Conservation (phyloP, 495 filamentous ascomycete genomes). For the Penicillium diatomitis region DNA sequence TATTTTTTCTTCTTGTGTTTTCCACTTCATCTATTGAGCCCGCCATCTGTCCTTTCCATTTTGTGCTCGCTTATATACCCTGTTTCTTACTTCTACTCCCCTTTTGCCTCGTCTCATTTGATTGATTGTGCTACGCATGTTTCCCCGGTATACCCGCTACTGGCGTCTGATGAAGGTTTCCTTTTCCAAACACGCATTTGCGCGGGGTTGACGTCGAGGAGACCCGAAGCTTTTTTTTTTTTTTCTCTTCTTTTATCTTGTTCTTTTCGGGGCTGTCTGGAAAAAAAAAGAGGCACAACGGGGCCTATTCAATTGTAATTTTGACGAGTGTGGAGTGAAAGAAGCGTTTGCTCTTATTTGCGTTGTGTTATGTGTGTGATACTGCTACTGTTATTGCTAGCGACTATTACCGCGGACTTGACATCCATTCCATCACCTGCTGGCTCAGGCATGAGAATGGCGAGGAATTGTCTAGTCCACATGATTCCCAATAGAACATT, state of each 20-base stretch:
- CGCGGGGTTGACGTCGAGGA: not conserved
- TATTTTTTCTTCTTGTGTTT: too few species aligned
- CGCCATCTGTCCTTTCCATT: constrained; percentile 2
- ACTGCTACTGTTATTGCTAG: too few species aligned
- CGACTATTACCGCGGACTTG: too few species aligned
- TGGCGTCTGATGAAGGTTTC: constrained; percentile 15
- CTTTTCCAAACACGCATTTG: constrained; percentile 10
- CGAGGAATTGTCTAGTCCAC: too few species aligned
- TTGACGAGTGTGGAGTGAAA: too few species aligned
- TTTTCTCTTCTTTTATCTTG: not conserved
- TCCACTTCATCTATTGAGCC: not conserved
- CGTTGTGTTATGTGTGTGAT: too few species aligned
- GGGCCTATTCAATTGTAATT: too few species aligned
- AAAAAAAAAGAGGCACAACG: not conserved
- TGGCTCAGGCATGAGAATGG: too few species aligned
- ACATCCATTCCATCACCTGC: too few species aligned
- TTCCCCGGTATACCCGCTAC: constrained; percentile 15
- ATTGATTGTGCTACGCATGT: not conserved
- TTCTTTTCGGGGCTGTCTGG: constrained; percentile 5
- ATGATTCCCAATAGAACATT: too few species aligned
- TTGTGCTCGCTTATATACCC: constrained; percentile 3
- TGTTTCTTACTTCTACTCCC: constrained; percentile 3
- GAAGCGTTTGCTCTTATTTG: too few species aligned
- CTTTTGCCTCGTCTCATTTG: constrained; percentile 2
- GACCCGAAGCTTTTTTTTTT: not conserved